A percentile compares a stretch with the other conserved stretches of the same genome.
These are phyloP conservation scores for Brassica hybrid DNA, from an alignment of 441 rosid species.

Conservation along the genomic window DNA sequence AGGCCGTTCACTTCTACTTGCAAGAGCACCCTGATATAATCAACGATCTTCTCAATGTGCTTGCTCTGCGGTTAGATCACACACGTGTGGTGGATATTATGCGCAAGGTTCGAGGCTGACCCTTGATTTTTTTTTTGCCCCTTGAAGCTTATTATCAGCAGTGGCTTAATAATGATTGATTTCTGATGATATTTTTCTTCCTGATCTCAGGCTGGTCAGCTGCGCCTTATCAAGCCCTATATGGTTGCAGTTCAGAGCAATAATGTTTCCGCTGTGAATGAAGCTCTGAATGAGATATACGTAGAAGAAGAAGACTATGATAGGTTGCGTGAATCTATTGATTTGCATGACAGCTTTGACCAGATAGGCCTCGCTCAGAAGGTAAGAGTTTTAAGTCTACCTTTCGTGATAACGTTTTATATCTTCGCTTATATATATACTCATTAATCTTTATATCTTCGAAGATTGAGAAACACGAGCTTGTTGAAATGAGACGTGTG, in stretches of 20 bases:
- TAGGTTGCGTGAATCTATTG: slow-evolving; percentile 91
- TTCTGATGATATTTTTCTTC: slow-evolving; percentile 18
- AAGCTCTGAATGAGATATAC: slow-evolving; percentile 89
- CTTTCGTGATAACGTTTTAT: not conserved
- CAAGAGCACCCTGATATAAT: slow-evolving; percentile 98
- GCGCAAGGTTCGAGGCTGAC: slow-evolving; percentile 75
- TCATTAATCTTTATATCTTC: slow-evolving; percentile 26
- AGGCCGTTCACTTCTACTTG: slow-evolving; percentile 99
- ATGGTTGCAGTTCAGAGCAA: slow-evolving; percentile 98
- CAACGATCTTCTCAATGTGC: slow-evolving; percentile 92
- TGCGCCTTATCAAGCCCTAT: slow-evolving; percentile 97
- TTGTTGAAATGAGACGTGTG: slow-evolving; percentile 99
- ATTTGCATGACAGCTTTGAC: slow-evolving; percentile 86
- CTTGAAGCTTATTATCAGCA: slow-evolving; percentile 3
- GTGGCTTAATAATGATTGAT: slow-evolving; percentile 12
- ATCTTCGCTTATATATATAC: slow-evolving; percentile 35
- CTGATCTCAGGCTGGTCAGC: slow-evolving; percentile 85
- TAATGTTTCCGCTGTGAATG: slow-evolving; percentile 95
- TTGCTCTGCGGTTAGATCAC: slow-evolving; percentile 95
- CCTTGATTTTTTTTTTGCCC: not conserved
- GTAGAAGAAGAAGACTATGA: slow-evolving; percentile 98
- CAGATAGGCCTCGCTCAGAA: slow-evolving; percentile 91
- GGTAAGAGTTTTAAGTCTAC: slow-evolving; percentile 47
- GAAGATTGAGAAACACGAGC: slow-evolving; percentile 98
- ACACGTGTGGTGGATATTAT: slow-evolving; percentile 97